Conservation (phyloP, 192 early-diverging fungal genomes). For the Coemansia biformis region DNA sequence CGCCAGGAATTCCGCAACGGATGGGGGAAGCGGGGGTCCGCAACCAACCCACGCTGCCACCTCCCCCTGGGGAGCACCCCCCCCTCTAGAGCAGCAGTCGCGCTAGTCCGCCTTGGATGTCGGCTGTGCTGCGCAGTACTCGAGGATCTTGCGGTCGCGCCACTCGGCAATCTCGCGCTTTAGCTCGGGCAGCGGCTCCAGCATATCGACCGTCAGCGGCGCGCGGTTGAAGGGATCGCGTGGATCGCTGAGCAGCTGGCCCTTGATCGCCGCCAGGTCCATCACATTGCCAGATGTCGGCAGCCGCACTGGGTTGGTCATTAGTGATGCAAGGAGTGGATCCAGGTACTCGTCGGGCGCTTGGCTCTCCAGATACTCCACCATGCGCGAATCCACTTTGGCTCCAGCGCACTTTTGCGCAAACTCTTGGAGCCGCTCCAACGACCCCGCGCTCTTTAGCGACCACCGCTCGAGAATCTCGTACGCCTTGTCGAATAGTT, state of each 20-base stretch:
- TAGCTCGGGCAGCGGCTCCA: slow-evolving; percentile 69
- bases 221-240: slow-evolving; percentile 93
- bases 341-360: slow-evolving; percentile 91
- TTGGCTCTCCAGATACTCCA: slow-evolving; percentile 76
- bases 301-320: slow-evolving; percentile 90
- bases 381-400: slow-evolving; percentile 55
- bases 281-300: slow-evolving; percentile 76
- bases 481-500: slow-evolving; percentile 70
- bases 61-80: too few relatives aligned
- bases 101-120: not conserved
- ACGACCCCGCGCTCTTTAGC: slow-evolving; percentile 61
- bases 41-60: too few relatives aligned
- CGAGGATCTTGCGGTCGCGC: slow-evolving; percentile 26
- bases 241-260: slow-evolving; percentile 79
- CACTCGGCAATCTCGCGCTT: slow-evolving; percentile 36
- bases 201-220: slow-evolving; percentile 79
- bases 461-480: slow-evolving; percentile 60
- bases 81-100: too few relatives aligned
- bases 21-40: too few relatives aligned
- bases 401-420: slow-evolving; percentile 67
- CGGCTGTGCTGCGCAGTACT: slow-evolving; percentile 8
- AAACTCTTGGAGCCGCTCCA: slow-evolving; percentile 60
- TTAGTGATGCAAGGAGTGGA: slow-evolving; percentile 77
- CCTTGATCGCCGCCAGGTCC: slow-evolving; percentile 83
- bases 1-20: too few relatives aligned